phyloP scores from a whole-genome alignment of 202 grass and related monocot species.

The Saccharum hybrid region DNA sequence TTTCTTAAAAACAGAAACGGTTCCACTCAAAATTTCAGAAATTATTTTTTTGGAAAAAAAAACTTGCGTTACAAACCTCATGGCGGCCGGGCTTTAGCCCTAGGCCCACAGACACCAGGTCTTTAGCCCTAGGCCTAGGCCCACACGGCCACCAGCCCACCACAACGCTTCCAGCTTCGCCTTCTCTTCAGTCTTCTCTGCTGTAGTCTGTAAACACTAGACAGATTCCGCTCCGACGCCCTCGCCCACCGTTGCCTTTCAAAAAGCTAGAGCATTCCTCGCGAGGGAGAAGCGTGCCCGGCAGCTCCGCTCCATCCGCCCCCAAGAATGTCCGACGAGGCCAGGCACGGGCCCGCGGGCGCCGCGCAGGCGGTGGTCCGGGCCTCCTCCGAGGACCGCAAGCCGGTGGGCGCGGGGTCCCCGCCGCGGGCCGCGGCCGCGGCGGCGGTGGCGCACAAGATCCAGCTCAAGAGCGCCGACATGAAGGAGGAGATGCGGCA shows the following conservation, averaged over 20 bases:
- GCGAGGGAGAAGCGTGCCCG: neutral
- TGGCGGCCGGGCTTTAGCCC: neutral
- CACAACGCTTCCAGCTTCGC: neutral
- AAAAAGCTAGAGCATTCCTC: constrained; percentile 18
- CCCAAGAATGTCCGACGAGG: constrained; percentile 71
- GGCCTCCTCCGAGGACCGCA: constrained; percentile 68
- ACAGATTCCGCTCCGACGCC: neutral
- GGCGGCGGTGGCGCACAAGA: constrained; percentile 61
- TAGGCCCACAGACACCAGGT: neutral
- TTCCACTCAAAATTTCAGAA: neutral
- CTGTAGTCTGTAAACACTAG: too few relatives aligned
- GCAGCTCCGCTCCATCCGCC: constrained; percentile 26
- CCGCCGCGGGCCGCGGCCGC: constrained; percentile 33
- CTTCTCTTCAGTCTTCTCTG: neutral
- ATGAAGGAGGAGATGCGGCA: constrained; percentile 97
- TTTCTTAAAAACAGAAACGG: neutral
- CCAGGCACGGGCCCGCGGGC: constrained; percentile 41
- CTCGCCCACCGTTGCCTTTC: constrained; percentile 36
- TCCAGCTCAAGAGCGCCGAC: constrained; percentile 93
- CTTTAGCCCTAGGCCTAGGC: too few relatives aligned
- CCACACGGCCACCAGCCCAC: neutral
- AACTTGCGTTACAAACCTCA: neutral
- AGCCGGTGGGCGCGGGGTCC: constrained; percentile 49
- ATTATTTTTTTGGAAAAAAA: neutral
- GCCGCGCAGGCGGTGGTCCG: constrained; percentile 45